Evolutionary conservation across 169 alveolate genomes (phyloP).

Genomic region (Sarcocystis neurona): DNA sequence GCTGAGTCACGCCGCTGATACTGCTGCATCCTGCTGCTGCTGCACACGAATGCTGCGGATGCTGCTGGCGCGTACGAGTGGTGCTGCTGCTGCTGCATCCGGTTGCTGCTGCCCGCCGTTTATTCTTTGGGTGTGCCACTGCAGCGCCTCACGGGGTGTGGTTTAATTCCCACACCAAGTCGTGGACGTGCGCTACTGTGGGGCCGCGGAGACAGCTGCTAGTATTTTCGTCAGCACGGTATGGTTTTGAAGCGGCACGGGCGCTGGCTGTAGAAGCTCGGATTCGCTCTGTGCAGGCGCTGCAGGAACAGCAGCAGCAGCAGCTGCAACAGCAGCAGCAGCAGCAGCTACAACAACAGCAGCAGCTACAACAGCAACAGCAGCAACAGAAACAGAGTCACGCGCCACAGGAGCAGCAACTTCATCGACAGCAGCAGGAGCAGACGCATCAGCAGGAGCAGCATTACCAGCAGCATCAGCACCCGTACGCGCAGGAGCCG

Average conservation of each 20-base stretch:
- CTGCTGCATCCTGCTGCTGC: neutral
- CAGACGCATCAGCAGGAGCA: neutral
- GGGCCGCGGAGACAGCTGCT: conserved; percentile 60
- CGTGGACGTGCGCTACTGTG: conserved; percentile 63
- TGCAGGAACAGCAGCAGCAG: conserved; percentile 10
- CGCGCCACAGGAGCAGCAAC: neutral
- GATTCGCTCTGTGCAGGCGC: conserved; percentile 36
- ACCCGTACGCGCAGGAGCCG: too few relatives aligned
- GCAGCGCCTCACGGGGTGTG: conserved; percentile 58
- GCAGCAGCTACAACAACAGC: neutral
- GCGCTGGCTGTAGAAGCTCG: conserved; percentile 54
- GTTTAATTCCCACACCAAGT: conserved; percentile 64
- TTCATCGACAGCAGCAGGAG: neutral
- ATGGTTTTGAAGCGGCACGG: conserved; percentile 53
- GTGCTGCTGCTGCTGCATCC: too few relatives aligned
- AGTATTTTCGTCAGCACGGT: conserved; percentile 58
- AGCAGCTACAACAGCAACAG: neutral
- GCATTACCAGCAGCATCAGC: too few relatives aligned
- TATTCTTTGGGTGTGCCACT: neutral
- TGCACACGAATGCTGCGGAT: neutral
- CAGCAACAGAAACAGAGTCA: neutral
- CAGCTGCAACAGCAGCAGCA: conserved; percentile 1
- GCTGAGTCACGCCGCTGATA: too few relatives aligned
- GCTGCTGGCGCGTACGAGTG: neutral
- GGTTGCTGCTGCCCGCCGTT: too few relatives aligned